Conservation (phyloP, 306 rosid species). For the Comarum palustre region DNA sequence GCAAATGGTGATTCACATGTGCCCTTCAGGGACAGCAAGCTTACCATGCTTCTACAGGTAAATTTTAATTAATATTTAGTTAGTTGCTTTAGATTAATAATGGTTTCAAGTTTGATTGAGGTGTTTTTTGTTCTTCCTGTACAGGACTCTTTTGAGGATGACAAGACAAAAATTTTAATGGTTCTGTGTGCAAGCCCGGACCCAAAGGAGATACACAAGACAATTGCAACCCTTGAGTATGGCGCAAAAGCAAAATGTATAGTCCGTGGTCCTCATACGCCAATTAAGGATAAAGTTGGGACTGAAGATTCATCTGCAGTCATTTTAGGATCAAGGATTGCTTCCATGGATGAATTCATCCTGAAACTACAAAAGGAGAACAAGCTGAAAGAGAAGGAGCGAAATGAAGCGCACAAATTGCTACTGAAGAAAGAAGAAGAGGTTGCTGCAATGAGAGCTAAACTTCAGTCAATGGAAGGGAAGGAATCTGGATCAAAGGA, state of each 20-base stretch:
- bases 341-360: slow-evolving; percentile 92
- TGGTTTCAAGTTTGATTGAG: slow-evolving; percentile 22
- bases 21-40: slow-evolving; percentile 97
- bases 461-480: slow-evolving; percentile 44
- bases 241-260: slow-evolving; percentile 99
- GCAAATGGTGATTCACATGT: slow-evolving; percentile 99
- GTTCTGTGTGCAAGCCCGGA: slow-evolving; percentile 95
- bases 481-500: slow-evolving; percentile 51
- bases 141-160: slow-evolving; percentile 98
- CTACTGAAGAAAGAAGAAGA: slow-evolving; percentile 84
- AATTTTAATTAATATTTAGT: slow-evolving; percentile 12
- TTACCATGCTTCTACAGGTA: slow-evolving; percentile 99
- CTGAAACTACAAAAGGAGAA: slow-evolving; percentile 82
- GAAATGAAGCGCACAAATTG: slow-evolving; percentile 73
- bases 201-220: slow-evolving; percentile 94
- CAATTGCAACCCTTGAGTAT: slow-evolving; percentile 90
- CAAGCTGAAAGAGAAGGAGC: slow-evolving; percentile 74
- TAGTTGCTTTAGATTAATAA: slow-evolving; percentile 7
- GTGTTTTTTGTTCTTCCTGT: slow-evolving; percentile 21
- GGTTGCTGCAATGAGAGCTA: slow-evolving; percentile 63
- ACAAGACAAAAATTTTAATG: slow-evolving; percentile 87
- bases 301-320: slow-evolving; percentile 77
- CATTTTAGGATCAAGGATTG: slow-evolving; percentile 84
- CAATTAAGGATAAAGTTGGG: slow-evolving; percentile 54
- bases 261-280: slow-evolving; percentile 86